Evolutionary conservation across 2,329 filamentous ascomycete species (phyloP).

Genomic region (Chalara sp.): DNA sequence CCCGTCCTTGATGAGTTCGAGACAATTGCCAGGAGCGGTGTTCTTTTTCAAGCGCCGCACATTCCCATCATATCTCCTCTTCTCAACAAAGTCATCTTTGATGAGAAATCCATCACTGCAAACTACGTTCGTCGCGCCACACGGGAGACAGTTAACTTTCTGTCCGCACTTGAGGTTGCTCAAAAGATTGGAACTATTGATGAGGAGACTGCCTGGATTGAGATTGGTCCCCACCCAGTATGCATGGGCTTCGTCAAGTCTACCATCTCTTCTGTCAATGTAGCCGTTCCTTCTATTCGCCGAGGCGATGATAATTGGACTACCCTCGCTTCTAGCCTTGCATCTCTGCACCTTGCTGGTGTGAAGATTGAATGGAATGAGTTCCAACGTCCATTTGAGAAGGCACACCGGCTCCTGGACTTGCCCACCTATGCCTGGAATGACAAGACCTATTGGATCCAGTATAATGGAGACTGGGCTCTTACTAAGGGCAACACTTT

Average conservation of each 20-base stretch:
- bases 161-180: conserved; percentile 52
- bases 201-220: conserved; percentile 57
- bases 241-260: conserved; percentile 61
- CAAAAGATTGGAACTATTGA: conserved; percentile 51
- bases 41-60: conserved; percentile 47
- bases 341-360: conserved; percentile 61
- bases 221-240: conserved; percentile 65
- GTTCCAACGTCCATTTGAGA: conserved; percentile 49
- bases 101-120: conserved; percentile 47
- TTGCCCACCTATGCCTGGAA: conserved; percentile 58
- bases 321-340: conserved; percentile 46
- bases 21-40: conserved; percentile 38
- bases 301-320: conserved; percentile 50
- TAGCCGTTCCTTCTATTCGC: conserved; percentile 44
- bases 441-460: conserved; percentile 48
- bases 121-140: conserved; percentile 58
- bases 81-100: conserved; percentile 50
- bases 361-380: conserved; percentile 54
- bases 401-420: conserved; percentile 43
- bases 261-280: conserved; percentile 30
- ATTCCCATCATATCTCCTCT: conserved; percentile 62
- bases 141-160: conserved; percentile 64
- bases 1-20: conserved; percentile 33
- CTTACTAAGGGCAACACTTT: conserved; percentile 51
- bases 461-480: conserved; percentile 49